These are phyloP conservation scores for Tricholoma bakamatsutake DNA, from an alignment of 768 basidiomycete species.

Conservation along the genomic window DNA sequence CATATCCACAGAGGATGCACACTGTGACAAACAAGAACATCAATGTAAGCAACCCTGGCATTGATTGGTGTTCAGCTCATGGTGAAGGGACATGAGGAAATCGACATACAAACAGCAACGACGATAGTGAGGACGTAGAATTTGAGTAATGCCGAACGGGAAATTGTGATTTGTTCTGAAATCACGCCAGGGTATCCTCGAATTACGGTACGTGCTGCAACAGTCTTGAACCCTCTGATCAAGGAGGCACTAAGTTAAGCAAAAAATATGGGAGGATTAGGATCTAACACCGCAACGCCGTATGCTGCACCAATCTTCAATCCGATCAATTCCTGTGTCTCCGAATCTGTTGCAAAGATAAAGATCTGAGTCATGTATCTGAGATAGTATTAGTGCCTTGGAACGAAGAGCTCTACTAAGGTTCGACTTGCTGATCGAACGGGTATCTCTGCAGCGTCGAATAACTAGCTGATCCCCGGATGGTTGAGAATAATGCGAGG, in stretches of 20 bases:
- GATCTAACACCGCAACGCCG: not conserved
- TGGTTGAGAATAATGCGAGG: not conserved
- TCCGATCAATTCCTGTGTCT: not conserved
- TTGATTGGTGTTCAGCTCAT: too few species aligned
- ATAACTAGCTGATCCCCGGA: not conserved
- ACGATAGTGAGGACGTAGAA: not conserved
- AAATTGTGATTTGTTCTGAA: not conserved
- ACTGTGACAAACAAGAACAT: not conserved
- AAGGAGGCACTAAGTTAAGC: not conserved
- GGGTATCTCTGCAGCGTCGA: not conserved
- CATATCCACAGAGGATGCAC: not conserved
- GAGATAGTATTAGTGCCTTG: not conserved
- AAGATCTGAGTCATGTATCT: not conserved
- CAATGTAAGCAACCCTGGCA: not conserved
- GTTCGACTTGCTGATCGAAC: not conserved
- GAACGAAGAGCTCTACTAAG: not conserved
- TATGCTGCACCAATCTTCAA: not conserved
- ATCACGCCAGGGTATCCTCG: not conserved
- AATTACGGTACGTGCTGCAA: not conserved
- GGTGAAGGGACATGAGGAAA: not conserved
- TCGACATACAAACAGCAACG: not conserved
- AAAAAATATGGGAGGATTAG: not conserved
- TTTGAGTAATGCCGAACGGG: not conserved
- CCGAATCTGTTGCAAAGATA: not conserved
- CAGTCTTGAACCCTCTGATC: not conserved